A percentile compares a stretch with the other conserved stretches of the same genome.
These are phyloP conservation scores for Colletotrichum viniferum DNA, from an alignment of 2,329 filamentous ascomycete species.

Conservation along the genomic window DNA sequence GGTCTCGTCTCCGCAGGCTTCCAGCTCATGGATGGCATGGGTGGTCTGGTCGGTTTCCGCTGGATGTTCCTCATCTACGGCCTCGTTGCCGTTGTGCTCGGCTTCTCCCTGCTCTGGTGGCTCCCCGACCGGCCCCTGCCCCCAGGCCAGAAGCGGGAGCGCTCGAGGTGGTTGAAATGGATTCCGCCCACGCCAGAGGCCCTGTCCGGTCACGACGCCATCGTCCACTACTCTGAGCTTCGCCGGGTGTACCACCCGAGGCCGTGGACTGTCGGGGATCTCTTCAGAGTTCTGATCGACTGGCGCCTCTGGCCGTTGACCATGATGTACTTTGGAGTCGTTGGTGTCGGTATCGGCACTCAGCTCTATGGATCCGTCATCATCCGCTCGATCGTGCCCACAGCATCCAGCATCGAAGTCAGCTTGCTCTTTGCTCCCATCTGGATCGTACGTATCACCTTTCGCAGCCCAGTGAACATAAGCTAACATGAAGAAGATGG, in stretches of 20 bases:
- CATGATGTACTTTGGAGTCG: slow-evolving; percentile 94
- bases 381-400: slow-evolving; percentile 77
- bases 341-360: slow-evolving; percentile 89
- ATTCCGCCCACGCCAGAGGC: slow-evolving; percentile 74
- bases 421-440: slow-evolving; percentile 89
- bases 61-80: slow-evolving; percentile 96
- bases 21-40: slow-evolving; percentile 83
- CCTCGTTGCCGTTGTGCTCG: slow-evolving; percentile 73
- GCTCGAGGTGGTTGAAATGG: slow-evolving; percentile 62
- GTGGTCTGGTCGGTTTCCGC: slow-evolving; percentile 80
- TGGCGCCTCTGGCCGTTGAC: slow-evolving; percentile 88
- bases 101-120: slow-evolving; percentile 83
- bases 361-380: slow-evolving; percentile 90
- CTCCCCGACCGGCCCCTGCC: slow-evolving; percentile 81
- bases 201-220: slow-evolving; percentile 76
- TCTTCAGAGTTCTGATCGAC: slow-evolving; percentile 74
- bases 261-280: slow-evolving; percentile 74
- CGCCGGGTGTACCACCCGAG: slow-evolving; percentile 78
- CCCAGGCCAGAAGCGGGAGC: slow-evolving; percentile 66
- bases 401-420: slow-evolving; percentile 74
- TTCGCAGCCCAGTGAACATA: background rate
- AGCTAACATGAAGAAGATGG: slow-evolving; percentile 59
- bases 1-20: slow-evolving; percentile 90
- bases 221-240: slow-evolving; percentile 83
- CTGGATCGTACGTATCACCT: slow-evolving; percentile 72